Conservation (phyloP, 805 yeast genomes). For the Kluyveromyces lactis region DNA sequence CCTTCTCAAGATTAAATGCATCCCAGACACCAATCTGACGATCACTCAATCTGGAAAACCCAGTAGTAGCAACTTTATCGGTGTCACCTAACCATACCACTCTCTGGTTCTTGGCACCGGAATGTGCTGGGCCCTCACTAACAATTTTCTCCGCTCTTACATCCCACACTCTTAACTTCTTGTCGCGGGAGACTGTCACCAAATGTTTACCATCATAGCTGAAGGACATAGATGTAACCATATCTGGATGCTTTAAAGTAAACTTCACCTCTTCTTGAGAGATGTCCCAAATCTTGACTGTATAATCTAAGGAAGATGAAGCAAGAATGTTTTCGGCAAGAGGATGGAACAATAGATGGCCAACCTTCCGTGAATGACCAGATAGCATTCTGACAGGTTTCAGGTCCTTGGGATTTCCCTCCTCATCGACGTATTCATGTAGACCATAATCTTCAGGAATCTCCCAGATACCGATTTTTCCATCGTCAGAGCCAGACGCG, state of each 20-base stretch:
- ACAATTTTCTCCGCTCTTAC: constrained; percentile 64
- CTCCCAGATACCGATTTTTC: constrained; percentile 76
- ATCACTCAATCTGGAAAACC: constrained; percentile 85
- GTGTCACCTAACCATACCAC: constrained; percentile 85
- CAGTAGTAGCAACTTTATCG: constrained; percentile 84
- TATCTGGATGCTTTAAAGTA: constrained; percentile 78
- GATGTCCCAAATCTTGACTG: constrained; percentile 87
- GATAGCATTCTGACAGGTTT: constrained; percentile 59
- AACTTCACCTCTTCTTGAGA: constrained; percentile 61
- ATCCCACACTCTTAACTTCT: constrained; percentile 87
- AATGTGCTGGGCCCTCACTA: constrained; percentile 81
- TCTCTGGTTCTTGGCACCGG: constrained; percentile 87
- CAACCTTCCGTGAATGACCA: constrained; percentile 93
- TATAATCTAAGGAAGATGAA: constrained; percentile 81
- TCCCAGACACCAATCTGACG: constrained; percentile 97
- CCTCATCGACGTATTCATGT: constrained; percentile 44
- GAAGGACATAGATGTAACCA: constrained; percentile 89
- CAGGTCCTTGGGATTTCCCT: constrained; percentile 58
- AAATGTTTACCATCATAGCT: constrained; percentile 80
- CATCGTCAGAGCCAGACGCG: constrained; percentile 77
- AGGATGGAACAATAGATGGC: constrained; percentile 86
- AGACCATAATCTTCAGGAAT: constrained; percentile 78
- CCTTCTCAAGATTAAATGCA: constrained; percentile 57
- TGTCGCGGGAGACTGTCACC: constrained; percentile 89
- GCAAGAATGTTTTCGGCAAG: constrained; percentile 81